Evolutionary conservation across 805 yeast species (phyloP).

Genomic region (Grigorovia yakushimaensis): DNA sequence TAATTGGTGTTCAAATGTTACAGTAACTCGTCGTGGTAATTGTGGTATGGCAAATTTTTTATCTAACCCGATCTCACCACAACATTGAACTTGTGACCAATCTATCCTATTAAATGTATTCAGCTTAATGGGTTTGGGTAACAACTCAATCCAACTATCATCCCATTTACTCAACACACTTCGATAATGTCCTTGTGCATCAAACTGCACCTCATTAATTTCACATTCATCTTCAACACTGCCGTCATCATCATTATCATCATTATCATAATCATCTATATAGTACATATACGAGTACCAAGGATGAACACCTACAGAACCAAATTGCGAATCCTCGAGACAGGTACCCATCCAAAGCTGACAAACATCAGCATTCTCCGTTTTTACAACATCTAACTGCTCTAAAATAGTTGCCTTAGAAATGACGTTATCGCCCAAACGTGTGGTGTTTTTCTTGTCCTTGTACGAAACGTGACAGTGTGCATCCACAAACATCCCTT

Average conservation of each 20-base stretch:
- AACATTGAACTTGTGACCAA: constrained; percentile 25
- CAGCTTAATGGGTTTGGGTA: not conserved
- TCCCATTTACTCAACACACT: constrained; percentile 32
- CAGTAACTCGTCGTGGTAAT: constrained; percentile 27
- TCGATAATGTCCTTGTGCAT: constrained; percentile 41
- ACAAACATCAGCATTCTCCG: constrained; percentile 7
- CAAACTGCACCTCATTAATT: too few relatives aligned
- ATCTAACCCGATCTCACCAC: constrained; percentile 93
- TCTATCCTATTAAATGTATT: constrained; percentile 17
- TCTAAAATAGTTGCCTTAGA: not conserved
- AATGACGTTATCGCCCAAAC: not conserved
- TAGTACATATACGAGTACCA: constrained; percentile 74
- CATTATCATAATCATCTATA: too few relatives aligned
- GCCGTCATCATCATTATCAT: too few relatives aligned
- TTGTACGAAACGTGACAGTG: constrained; percentile 26
- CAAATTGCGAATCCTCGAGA: constrained; percentile 18
- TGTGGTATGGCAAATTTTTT: constrained; percentile 61
- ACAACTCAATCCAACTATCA: not conserved
- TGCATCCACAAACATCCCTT: constrained; percentile 22
- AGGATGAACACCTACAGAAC: constrained; percentile 74
- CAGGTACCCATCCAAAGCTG: constrained; percentile 40
- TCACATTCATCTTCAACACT: not conserved
- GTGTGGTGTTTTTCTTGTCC: not conserved
- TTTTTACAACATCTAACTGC: constrained; percentile 12
- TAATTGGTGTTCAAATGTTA: constrained; percentile 53